Conservation (phyloP, 345 rosid genomes). For the Arabis alpina region DNA sequence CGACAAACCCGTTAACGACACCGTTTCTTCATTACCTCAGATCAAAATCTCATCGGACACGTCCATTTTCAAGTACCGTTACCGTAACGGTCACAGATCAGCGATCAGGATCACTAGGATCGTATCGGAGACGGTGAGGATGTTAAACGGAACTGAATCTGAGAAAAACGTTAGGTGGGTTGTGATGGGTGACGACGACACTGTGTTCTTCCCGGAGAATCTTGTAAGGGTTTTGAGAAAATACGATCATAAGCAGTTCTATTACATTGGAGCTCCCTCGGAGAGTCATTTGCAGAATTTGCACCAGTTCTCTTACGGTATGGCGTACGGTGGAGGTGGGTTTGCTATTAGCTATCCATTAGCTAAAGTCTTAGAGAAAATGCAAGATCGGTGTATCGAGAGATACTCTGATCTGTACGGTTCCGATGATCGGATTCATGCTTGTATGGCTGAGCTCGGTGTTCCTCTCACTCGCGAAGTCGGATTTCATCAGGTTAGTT, state of each 20-base stretch:
- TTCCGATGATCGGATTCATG: slow-evolving; percentile 77
- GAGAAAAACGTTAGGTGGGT: slow-evolving; percentile 71
- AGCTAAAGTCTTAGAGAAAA: slow-evolving; percentile 54
- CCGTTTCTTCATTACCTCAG: slow-evolving; percentile 38
- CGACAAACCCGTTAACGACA: slow-evolving; percentile 39
- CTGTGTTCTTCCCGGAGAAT: slow-evolving; percentile 66
- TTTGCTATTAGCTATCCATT: slow-evolving; percentile 77
- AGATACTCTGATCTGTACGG: slow-evolving; percentile 68
- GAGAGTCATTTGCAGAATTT: slow-evolving; percentile 68
- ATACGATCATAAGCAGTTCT: slow-evolving; percentile 70
- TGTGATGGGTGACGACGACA: slow-evolving; percentile 86
- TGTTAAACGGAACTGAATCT: slow-evolving; percentile 39
- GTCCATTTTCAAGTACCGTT: slow-evolving; percentile 64
- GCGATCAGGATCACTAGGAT: slow-evolving; percentile 80
- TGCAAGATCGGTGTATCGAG: slow-evolving; percentile 66
- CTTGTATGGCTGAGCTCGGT: slow-evolving; percentile 87
- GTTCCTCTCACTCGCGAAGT: slow-evolving; percentile 72
- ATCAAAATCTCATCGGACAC: slow-evolving; percentile 63
- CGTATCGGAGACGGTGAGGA: slow-evolving; percentile 64
- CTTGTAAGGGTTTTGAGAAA: slow-evolving; percentile 67
- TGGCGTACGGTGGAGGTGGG: slow-evolving; percentile 93
- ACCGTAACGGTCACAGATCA: slow-evolving; percentile 55
- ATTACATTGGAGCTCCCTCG: slow-evolving; percentile 76
- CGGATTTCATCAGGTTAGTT: slow-evolving; percentile 85
- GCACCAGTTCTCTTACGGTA: slow-evolving; percentile 55